These are phyloP conservation scores for Pseudonitzschia delicatissima DNA, from an alignment of 108 stramenopile genomes.

Conservation along the genomic window DNA sequence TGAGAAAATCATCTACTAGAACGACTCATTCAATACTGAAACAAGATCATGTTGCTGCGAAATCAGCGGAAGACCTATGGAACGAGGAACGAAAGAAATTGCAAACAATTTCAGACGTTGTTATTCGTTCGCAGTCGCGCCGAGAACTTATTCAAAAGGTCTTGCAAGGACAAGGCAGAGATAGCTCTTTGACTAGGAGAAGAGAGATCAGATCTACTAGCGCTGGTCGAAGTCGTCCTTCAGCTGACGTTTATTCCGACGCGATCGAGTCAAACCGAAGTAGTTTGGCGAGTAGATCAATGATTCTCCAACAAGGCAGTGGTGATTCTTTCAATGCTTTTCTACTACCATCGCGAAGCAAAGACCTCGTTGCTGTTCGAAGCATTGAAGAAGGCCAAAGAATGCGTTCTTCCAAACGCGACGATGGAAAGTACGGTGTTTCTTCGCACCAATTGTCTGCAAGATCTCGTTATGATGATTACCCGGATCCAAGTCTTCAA, in stretches of 20 bases:
- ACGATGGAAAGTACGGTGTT: neutral
- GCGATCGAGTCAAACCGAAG: neutral
- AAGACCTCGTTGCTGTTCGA: constrained; percentile 23
- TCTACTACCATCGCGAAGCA: constrained; percentile 6
- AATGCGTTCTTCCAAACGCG: constrained; percentile 5
- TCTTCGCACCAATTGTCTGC: neutral
- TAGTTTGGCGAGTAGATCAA: neutral
- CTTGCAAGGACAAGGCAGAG: neutral
- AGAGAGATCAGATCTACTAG: neutral
- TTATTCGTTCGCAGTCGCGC: neutral
- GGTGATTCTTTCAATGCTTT: neutral
- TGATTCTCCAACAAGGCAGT: too few relatives aligned
- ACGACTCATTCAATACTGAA: neutral
- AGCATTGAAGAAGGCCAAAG: constrained; percentile 32
- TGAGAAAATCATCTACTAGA: neutral
- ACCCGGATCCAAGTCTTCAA: neutral
- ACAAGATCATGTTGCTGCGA: neutral
- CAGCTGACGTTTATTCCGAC: neutral
- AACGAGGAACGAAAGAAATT: constrained; percentile 5
- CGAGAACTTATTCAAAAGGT: neutral
- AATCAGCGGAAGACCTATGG: constrained; percentile 4
- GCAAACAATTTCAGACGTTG: neutral
- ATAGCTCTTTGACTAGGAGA: neutral
- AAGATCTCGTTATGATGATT: neutral
- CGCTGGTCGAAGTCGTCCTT: neutral